Evolutionary conservation across 345 rosid species (phyloP).

Genomic region (Luvunga scandens): DNA sequence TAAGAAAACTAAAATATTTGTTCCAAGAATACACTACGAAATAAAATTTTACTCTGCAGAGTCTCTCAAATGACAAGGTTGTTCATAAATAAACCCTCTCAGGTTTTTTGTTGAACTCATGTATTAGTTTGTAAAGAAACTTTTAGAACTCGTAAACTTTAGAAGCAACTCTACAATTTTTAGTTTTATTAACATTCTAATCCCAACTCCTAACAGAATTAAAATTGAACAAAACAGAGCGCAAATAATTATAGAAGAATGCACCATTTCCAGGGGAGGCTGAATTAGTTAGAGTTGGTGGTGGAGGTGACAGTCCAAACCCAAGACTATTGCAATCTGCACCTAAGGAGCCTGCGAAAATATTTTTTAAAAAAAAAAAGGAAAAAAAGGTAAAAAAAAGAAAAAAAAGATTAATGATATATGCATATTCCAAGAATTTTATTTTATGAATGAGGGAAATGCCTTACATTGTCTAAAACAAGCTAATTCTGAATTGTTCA

Average conservation of each 20-base stretch:
- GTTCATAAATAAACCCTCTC: neutral
- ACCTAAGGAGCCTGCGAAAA: slow-evolving; percentile 15
- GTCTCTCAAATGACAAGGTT: neutral
- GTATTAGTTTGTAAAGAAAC: no score
- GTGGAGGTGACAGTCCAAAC: neutral
- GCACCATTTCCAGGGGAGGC: slow-evolving; percentile 7
- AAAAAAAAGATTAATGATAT: no score
- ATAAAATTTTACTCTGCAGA: neutral
- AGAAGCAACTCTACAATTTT: no score
- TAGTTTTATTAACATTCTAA: no score
- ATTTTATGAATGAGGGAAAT: no score
- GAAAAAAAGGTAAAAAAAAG: neutral
- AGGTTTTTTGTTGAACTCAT: neutral
- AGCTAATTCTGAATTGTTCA: slow-evolving; percentile 8
- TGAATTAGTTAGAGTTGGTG: neutral
- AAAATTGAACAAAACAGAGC: neutral
- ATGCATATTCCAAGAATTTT: no score
- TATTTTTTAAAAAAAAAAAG: no score
- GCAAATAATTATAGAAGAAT: neutral
- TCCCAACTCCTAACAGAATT: no score
- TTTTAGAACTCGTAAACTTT: no score
- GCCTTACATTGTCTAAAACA: slow-evolving; percentile 37
- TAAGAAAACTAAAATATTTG: no score
- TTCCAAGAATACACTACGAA: no score
- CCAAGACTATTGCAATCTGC: slow-evolving; percentile 16